A percentile compares a stretch with the other conserved stretches of the same genome.
Evolutionary conservation across 1,284 basidiomycete species (phyloP).

Genomic region (Ustilago loliicola): DNA sequence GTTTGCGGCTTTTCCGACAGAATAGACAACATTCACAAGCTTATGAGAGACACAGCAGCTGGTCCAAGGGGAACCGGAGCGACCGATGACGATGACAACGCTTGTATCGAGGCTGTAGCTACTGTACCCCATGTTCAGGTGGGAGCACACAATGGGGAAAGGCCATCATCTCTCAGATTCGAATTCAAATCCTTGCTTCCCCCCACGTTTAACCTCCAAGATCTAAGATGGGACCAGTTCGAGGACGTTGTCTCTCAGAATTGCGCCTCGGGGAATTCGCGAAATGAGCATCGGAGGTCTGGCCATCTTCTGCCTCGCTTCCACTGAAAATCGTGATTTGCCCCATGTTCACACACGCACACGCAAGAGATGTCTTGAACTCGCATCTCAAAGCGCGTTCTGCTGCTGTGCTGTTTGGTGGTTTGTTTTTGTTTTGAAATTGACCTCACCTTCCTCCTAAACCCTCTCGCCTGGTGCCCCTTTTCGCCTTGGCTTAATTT

Average conservation of each 20-base stretch:
- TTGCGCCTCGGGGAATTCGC: background rate
- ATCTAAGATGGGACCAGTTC: no score
- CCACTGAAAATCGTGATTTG: background rate
- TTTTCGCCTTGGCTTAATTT: background rate
- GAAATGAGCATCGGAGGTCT: background rate
- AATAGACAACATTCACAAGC: no score
- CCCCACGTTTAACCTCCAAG: no score
- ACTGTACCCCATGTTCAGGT: no score
- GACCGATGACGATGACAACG: no score
- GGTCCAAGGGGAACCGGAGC: background rate
- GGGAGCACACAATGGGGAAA: background rate
- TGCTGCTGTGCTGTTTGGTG: background rate
- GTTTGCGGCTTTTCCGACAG: background rate
- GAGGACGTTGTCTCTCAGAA: background rate
- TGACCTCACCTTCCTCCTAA: no score
- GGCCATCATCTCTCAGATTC: background rate
- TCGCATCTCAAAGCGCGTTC: slow-evolving; percentile 1
- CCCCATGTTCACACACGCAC: background rate
- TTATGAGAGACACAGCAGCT: background rate
- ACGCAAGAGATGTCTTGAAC: background rate
- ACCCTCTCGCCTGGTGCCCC: background rate
- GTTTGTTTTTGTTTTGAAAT: background rate
- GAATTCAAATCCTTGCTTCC: background rate
- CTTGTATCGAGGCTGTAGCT: no score
- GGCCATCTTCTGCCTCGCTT: background rate